phyloP scores from a whole-genome alignment of 2,329 filamentous ascomycete genomes.

The Penicillium sclerotigenum region DNA sequence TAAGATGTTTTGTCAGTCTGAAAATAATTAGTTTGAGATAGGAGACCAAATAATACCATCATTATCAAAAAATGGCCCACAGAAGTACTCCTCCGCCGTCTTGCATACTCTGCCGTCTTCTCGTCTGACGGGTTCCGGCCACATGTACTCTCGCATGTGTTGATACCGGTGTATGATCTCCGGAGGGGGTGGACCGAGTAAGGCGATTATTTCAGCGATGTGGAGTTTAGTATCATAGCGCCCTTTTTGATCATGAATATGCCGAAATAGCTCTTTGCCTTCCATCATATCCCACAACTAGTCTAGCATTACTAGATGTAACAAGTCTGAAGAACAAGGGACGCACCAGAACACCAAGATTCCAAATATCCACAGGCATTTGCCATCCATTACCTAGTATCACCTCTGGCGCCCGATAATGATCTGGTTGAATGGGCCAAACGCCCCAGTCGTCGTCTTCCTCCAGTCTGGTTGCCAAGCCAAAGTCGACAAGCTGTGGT shows the following conservation, averaged over 20 bases:
- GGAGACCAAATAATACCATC: conserved; percentile 25
- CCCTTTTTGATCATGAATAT: conserved; percentile 35
- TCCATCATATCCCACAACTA: conserved; percentile 41
- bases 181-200: conserved; percentile 41
- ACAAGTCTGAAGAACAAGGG: conserved; percentile 13
- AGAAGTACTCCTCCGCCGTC: conserved; percentile 36
- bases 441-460: conserved; percentile 44
- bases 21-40: conserved; percentile 15
- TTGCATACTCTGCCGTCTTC: conserved; percentile 31
- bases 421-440: conserved; percentile 44
- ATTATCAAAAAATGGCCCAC: conserved; percentile 38
- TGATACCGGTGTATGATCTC: conserved; percentile 37
- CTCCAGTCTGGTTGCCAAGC: conserved; percentile 34
- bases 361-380: conserved; percentile 43
- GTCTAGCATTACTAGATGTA: conserved; percentile 23
- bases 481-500: conserved; percentile 39
- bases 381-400: conserved; percentile 40
- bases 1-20: conserved; percentile 24
- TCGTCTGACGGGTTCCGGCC: conserved; percentile 29
- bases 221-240: conserved; percentile 39
- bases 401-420: conserved; percentile 43
- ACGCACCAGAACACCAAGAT: conserved; percentile 38
- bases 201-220: conserved; percentile 44
- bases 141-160: conserved; percentile 31
- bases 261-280: conserved; percentile 37